Evolutionary conservation across 2,329 filamentous ascomycete species (phyloP).

Genomic region (Ceratocystis smalleyi): DNA sequence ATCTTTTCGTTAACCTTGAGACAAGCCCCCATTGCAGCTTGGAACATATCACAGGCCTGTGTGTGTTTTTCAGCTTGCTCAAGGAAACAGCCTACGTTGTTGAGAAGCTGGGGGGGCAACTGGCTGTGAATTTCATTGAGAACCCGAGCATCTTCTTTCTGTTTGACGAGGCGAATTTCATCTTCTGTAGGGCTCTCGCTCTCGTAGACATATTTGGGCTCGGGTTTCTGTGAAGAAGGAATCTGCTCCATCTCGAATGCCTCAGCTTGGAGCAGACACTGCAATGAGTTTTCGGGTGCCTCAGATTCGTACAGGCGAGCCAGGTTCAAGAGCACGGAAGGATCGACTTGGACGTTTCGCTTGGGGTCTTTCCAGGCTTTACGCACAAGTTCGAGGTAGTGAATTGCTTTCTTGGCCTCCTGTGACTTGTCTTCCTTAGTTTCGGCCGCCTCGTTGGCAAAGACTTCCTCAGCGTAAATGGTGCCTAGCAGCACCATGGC

Average conservation of each 20-base stretch:
- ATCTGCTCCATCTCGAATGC: slow-evolving; percentile 73
- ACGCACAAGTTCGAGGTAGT: slow-evolving; percentile 69
- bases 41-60: slow-evolving; percentile 71
- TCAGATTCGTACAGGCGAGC: slow-evolving; percentile 79
- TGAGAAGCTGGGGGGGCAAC: slow-evolving; percentile 77
- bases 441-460: slow-evolving; percentile 54
- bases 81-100: slow-evolving; percentile 95
- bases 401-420: slow-evolving; percentile 74
- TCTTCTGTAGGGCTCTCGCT: slow-evolving; percentile 3
- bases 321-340: slow-evolving; percentile 79
- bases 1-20: slow-evolving; percentile 52
- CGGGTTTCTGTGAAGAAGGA: slow-evolving; percentile 29
- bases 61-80: slow-evolving; percentile 74
- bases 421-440: slow-evolving; percentile 73
- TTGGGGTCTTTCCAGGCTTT: slow-evolving; percentile 86
- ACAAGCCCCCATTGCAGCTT: slow-evolving; percentile 79
- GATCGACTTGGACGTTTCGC: slow-evolving; percentile 64
- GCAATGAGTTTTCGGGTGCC: slow-evolving; percentile 75
- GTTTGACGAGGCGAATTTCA: background rate
- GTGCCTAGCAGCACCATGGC: slow-evolving; percentile 86
- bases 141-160: slow-evolving; percentile 40
- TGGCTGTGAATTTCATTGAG: slow-evolving; percentile 54
- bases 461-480: slow-evolving; percentile 87
- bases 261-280: slow-evolving; percentile 84
- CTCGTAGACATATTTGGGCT: slow-evolving; percentile 24